Evolutionary conservation across 352 stramenopile genomes (phyloP).

Genomic region (Pythium phragmiticola): DNA sequence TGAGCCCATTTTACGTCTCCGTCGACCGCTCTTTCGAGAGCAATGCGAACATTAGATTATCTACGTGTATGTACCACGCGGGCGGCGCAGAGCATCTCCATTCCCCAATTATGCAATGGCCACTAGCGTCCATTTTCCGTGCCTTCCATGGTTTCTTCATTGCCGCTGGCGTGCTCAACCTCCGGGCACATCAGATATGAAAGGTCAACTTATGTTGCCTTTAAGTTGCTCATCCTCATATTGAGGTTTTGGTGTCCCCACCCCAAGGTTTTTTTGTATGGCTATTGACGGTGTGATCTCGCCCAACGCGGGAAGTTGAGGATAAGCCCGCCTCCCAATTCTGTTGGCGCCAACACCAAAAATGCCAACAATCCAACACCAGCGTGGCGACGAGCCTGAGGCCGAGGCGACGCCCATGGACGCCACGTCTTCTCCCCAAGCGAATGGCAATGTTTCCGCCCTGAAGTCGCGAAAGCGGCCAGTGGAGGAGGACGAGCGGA

Average conservation of each 20-base stretch:
- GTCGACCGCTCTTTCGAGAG: background rate
- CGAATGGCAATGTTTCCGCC: background rate
- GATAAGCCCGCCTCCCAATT: slow-evolving; percentile 1
- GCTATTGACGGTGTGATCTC: background rate
- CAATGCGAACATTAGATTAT: slow-evolving; percentile 5
- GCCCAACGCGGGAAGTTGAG: slow-evolving; percentile 8
- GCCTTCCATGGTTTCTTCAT: background rate
- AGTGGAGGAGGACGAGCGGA: background rate
- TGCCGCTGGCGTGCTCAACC: no score
- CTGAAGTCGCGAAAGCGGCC: background rate
- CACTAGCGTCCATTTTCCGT: slow-evolving; percentile 16
- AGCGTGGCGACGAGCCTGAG: background rate
- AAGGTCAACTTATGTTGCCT: slow-evolving; percentile 13
- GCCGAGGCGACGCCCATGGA: background rate
- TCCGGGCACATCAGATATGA: slow-evolving; percentile 13
- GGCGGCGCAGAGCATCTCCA: background rate
- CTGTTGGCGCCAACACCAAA: slow-evolving; percentile 12
- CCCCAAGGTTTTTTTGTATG: slow-evolving; percentile 4
- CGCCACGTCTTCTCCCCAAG: background rate
- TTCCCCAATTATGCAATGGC: background rate
- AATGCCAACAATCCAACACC: slow-evolving; percentile 5
- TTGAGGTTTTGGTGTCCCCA: slow-evolving; percentile 6
- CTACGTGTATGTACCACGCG: background rate
- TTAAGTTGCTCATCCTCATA: background rate
- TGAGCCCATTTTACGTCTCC: background rate